A percentile compares a stretch with the other conserved stretches of the same genome.
phyloP scores from a whole-genome alignment of 164 flowering plant genomes.

The Nelumbo lutea region DNA sequence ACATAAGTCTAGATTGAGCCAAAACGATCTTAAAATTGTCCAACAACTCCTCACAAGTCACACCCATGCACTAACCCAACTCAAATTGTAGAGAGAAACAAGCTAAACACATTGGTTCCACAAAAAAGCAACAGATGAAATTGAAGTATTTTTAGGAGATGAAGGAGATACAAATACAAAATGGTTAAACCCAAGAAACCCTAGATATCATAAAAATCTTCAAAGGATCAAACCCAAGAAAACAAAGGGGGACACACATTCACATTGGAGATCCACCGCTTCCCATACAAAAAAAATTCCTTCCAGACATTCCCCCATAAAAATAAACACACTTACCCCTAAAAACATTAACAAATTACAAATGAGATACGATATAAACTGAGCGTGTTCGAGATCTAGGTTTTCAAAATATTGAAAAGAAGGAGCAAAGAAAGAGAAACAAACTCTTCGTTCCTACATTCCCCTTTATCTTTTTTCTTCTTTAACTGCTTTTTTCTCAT shows the following conservation, averaged over 20 bases:
- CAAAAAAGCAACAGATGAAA: neutral
- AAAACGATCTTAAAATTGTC: slow-evolving; percentile 4
- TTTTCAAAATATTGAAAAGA: neutral
- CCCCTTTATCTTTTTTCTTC: slow-evolving; percentile 15
- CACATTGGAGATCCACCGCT: no score
- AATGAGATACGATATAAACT: neutral
- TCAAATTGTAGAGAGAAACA: slow-evolving; percentile 1
- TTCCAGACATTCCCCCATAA: neutral
- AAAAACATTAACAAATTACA: slow-evolving; percentile 1
- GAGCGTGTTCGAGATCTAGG: no score
- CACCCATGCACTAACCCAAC: neutral
- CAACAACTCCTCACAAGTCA: neutral
- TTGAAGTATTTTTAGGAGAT: neutral
- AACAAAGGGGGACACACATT: neutral
- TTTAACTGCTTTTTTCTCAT: slow-evolving; percentile 11
- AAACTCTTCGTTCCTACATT: neutral
- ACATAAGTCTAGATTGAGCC: slow-evolving; percentile 19
- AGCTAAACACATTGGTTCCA: slow-evolving; percentile 8
- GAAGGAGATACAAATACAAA: slow-evolving; percentile 1
- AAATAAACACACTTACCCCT: neutral
- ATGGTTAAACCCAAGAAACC: slow-evolving; percentile 6
- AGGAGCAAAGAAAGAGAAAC: slow-evolving; percentile 1
- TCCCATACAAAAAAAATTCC: neutral
- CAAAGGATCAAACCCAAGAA: neutral
- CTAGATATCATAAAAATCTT: slow-evolving; percentile 11